Percentiles rank a stretch among this genome's conserved stretches.
phyloP scores from a whole-genome alignment of 441 rosid genomes.

The Jatropha podagrica region DNA sequence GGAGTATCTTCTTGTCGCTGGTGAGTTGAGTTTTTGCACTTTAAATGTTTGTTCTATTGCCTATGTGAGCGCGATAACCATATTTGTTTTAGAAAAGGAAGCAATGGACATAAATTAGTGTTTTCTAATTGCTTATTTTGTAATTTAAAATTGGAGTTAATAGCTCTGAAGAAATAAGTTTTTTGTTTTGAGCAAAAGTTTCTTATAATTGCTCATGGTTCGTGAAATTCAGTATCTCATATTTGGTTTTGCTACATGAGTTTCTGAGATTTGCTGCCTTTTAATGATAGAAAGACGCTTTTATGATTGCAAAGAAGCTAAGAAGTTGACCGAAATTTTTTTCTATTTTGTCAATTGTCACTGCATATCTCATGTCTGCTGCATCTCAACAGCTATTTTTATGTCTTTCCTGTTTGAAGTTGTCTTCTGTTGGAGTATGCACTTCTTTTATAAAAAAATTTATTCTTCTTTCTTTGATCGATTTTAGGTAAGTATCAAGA shows the following conservation, averaged over 20 bases:
- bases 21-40: conserved; percentile 11
- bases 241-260: neutral
- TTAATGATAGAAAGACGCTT: neutral
- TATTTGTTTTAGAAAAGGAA: neutral
- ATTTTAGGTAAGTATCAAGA: conserved; percentile 63
- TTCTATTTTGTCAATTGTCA: neutral
- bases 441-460: neutral
- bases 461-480: conserved; percentile 15
- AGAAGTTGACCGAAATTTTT: neutral
- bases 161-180: neutral
- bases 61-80: neutral
- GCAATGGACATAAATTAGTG: neutral
- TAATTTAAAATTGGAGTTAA: neutral
- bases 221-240: neutral
- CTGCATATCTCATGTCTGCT: neutral
- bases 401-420: neutral
- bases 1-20: conserved; percentile 16
- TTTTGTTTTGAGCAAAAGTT: neutral
- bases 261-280: neutral
- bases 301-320: neutral
- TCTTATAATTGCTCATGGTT: conserved; percentile 6
- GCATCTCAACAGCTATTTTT: neutral
- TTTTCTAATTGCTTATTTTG: neutral
- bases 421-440: conserved; percentile 28
- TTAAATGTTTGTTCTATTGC: conserved; percentile 17